Percentiles rank a stretch among this genome's conserved stretches.
These are phyloP conservation scores for Lithospermum erythrorhizon DNA, from an alignment of 257 asterid genomes.

Conservation along the genomic window DNA sequence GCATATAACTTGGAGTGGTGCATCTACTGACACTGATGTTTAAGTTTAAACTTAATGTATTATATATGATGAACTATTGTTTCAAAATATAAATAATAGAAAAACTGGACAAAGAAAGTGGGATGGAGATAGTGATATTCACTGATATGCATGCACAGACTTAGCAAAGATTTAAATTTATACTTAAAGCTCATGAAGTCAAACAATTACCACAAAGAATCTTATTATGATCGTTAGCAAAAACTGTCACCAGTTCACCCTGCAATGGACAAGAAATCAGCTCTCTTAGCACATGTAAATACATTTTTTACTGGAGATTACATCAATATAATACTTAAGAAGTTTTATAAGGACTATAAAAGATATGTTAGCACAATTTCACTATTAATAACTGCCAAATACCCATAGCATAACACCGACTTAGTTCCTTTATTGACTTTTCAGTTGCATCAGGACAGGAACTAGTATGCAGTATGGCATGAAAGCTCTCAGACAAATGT, in stretches of 20 bases:
- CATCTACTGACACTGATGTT: neutral
- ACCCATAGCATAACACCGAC: neutral
- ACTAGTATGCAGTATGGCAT: too few species aligned
- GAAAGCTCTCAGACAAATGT: too few species aligned
- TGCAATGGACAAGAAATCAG: conserved; percentile 28
- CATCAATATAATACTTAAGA: too few species aligned
- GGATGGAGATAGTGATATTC: neutral
- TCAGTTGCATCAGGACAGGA: neutral
- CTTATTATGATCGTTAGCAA: conserved; percentile 83
- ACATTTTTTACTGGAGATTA: conserved; percentile 2
- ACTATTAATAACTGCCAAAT: neutral
- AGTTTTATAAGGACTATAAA: neutral
- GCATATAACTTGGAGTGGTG: neutral
- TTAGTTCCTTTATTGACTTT: neutral
- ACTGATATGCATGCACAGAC: neutral
- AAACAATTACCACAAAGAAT: conserved; percentile 61
- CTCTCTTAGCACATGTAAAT: conserved; percentile 17
- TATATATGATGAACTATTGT: neutral
- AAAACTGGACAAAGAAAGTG: neutral
- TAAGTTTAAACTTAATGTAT: neutral
- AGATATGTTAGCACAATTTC: neutral
- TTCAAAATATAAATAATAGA: neutral
- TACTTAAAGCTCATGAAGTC: conserved; percentile 12
- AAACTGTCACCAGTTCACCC: conserved; percentile 95
- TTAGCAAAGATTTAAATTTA: conserved; percentile 7